Conservation (phyloP, 2,329 filamentous ascomycete species). For the Neurospora sp. region DNA sequence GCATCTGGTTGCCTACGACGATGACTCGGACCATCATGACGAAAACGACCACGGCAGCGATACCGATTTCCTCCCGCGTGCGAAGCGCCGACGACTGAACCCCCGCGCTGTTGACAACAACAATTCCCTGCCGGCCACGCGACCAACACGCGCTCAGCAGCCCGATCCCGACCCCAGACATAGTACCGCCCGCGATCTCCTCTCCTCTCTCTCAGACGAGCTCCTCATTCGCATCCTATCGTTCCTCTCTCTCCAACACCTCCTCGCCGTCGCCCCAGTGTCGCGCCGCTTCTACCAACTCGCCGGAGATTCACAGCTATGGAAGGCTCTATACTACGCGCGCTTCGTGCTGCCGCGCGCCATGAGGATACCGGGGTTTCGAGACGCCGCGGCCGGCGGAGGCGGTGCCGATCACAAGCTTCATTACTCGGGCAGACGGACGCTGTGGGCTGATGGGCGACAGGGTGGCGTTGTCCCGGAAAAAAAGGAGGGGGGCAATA, state of each 20-base stretch:
- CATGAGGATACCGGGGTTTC: constrained; percentile 61
- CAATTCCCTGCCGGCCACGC: not conserved
- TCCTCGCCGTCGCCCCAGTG: constrained; percentile 55
- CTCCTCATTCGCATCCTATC: constrained; percentile 76
- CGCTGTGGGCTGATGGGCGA: constrained; percentile 37
- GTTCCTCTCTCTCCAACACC: constrained; percentile 58
- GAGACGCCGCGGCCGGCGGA: constrained; percentile 22
- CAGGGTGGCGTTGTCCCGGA: constrained; percentile 41
- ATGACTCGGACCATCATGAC: not conserved
- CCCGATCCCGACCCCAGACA: not conserved
- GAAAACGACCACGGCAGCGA: not conserved
- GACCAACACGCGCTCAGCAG: not conserved
- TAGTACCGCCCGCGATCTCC: constrained; percentile 37
- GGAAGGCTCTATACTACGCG: constrained; percentile 82
- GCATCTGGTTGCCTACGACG: not conserved
- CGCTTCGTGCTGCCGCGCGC: constrained; percentile 79
- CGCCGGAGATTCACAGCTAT: constrained; percentile 74
- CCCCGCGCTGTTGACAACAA: not conserved
- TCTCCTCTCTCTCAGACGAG: constrained; percentile 77
- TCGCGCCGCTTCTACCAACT: constrained; percentile 67
- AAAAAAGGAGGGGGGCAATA: constrained; percentile 26
- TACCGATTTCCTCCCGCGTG: not conserved
- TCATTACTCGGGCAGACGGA: constrained; percentile 34
- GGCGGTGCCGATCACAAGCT: constrained; percentile 24
- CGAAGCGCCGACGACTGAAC: not conserved